A percentile compares a stretch with the other conserved stretches of the same genome.
Evolutionary conservation across 192 early-diverging fungal genomes (phyloP).

Genomic region (Mortierella hygrophila): DNA sequence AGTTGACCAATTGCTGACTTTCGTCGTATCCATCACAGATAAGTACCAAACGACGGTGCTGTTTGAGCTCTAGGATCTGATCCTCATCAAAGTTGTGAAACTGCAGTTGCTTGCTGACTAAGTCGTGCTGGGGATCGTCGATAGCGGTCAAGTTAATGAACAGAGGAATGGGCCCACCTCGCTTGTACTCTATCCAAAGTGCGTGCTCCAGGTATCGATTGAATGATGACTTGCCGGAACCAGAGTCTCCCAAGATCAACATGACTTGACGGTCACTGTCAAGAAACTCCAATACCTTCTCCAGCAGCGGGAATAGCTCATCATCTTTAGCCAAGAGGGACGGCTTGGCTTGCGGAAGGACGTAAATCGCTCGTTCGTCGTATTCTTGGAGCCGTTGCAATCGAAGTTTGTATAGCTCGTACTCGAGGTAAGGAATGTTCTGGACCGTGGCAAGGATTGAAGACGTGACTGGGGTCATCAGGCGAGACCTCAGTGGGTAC

Average conservation of each 20-base stretch:
- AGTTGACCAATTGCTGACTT: background rate
- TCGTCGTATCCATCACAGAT: slow-evolving; percentile 6
- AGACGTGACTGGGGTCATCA: background rate
- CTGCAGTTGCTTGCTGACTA: background rate
- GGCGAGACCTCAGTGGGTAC: background rate
- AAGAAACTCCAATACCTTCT: background rate
- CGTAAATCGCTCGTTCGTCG: background rate
- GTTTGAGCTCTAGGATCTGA: background rate
- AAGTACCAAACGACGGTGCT: background rate
- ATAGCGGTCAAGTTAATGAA: background rate
- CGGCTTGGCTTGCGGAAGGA: background rate
- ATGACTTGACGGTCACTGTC: background rate
- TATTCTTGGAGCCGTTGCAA: background rate
- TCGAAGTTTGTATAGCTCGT: background rate
- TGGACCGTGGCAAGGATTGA: background rate
- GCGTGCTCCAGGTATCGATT: background rate
- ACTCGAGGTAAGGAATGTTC: background rate
- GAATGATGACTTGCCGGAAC: background rate
- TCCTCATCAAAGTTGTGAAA: background rate
- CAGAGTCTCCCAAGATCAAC: slow-evolving; percentile 3
- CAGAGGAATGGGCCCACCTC: background rate
- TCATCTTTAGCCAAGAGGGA: background rate
- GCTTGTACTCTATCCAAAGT: background rate
- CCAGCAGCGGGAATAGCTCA: background rate
- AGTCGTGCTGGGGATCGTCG: background rate